These are phyloP conservation scores for Nidula microcarpa DNA, from an alignment of 768 basidiomycete species.

Conservation along the genomic window DNA sequence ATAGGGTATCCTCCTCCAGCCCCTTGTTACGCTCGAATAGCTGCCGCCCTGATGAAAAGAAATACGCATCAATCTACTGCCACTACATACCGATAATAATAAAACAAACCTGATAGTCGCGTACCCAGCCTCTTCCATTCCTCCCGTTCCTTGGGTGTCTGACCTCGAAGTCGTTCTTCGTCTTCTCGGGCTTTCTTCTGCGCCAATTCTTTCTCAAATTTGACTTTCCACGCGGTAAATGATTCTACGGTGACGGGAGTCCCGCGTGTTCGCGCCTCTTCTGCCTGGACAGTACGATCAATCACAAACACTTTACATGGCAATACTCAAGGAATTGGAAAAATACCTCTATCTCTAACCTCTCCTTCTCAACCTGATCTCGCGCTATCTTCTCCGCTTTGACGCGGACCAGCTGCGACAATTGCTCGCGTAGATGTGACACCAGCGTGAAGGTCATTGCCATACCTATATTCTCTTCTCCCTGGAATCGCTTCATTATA, in stretches of 20 bases:
- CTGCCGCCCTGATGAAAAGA: conserved; percentile 67
- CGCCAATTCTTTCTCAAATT: conserved; percentile 70
- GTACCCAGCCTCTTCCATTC: conserved; percentile 65
- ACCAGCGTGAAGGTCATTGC: conserved; percentile 98
- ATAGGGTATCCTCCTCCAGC: conserved; percentile 74
- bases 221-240: conserved; percentile 80
- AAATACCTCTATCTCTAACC: conserved; percentile 69
- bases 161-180: conserved; percentile 64
- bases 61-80: too few relatives aligned
- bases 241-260: conserved; percentile 86
- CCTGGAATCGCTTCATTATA: conserved; percentile 35
- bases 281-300: conserved; percentile 50
- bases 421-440: conserved; percentile 76
- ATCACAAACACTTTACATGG: not conserved
- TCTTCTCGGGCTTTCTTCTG: conserved; percentile 64
- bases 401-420: conserved; percentile 58
- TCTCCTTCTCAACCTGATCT: conserved; percentile 72
- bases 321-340: too few relatives aligned
- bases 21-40: conserved; percentile 82
- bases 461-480: conserved; percentile 87
- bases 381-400: conserved; percentile 53
- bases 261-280: conserved; percentile 83
- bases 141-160: conserved; percentile 81
- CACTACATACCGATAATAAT: not conserved
- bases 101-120: conserved; percentile 63